Evolutionary conservation across 202 grass and related monocot species (phyloP).

Genomic region (Musa balbisiana): DNA sequence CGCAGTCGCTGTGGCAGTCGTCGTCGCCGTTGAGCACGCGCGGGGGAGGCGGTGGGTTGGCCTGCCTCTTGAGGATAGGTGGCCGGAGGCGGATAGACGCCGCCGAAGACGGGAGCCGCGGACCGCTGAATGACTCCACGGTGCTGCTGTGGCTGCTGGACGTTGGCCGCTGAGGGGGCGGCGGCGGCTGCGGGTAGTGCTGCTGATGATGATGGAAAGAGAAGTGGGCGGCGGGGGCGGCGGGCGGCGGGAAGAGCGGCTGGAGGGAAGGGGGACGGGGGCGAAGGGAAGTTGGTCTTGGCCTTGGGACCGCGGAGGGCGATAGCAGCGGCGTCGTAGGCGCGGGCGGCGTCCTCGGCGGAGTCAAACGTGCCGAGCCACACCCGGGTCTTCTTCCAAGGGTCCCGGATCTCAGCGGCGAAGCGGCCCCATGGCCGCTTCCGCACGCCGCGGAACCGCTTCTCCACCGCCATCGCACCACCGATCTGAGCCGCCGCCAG

Average conservation of each 20-base stretch:
- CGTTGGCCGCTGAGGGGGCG: constrained; percentile 24
- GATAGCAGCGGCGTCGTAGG: constrained; percentile 41
- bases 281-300: constrained; percentile 9
- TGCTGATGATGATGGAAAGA: background rate
- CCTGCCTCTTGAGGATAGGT: constrained; percentile 1
- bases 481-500: background rate
- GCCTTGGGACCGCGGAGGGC: constrained; percentile 16
- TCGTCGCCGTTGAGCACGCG: constrained; percentile 26
- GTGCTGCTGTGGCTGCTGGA: constrained; percentile 64
- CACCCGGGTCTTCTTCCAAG: constrained; percentile 21
- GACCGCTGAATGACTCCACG: constrained; percentile 52
- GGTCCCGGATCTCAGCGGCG: constrained; percentile 27
- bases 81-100: constrained; percentile 17
- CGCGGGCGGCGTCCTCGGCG: constrained; percentile 59
- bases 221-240: background rate
- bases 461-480: constrained; percentile 12
- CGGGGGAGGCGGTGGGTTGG: background rate
- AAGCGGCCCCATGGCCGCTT: constrained; percentile 66
- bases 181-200: background rate
- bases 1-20: constrained; percentile 64
- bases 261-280: background rate
- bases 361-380: constrained; percentile 75
- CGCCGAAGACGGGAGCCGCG: constrained; percentile 24
- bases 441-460: constrained; percentile 59
- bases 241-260: background rate